phyloP scores from a whole-genome alignment of 345 rosid genomes.

The Kandelia obovata region DNA sequence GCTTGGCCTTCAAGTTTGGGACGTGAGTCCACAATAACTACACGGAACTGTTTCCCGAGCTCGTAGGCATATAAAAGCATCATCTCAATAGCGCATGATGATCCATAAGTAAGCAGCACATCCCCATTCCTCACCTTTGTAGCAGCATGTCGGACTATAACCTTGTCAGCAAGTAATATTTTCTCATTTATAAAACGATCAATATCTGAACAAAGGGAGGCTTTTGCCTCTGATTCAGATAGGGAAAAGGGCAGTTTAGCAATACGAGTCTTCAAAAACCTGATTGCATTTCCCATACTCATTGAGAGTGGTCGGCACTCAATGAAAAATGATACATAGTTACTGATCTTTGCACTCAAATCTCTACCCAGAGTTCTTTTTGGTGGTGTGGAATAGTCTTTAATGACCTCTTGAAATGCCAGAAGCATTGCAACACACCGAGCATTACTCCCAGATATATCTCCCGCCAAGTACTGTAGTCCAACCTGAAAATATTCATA shows the following conservation, averaged over 20 bases:
- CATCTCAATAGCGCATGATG: constrained; percentile 85
- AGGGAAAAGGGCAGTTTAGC: constrained; percentile 63
- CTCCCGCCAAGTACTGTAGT: constrained; percentile 76
- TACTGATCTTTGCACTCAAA: constrained; percentile 71
- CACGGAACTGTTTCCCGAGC: constrained; percentile 67
- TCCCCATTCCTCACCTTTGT: constrained; percentile 84
- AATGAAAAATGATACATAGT: constrained; percentile 76
- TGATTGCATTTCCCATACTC: constrained; percentile 91
- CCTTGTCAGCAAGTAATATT: constrained; percentile 66
- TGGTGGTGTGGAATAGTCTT: constrained; percentile 68
- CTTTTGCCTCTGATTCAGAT: constrained; percentile 76
- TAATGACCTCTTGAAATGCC: constrained; percentile 77
- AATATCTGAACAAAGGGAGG: constrained; percentile 66
- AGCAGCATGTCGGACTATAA: constrained; percentile 79
- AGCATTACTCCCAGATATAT: constrained; percentile 85
- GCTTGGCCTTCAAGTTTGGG: constrained; percentile 89
- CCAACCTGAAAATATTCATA: constrained; percentile 62
- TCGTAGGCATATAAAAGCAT: constrained; percentile 79
- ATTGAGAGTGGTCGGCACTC: constrained; percentile 89
- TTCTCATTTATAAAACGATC: constrained; percentile 77
- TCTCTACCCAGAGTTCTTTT: constrained; percentile 74
- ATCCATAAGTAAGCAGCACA: constrained; percentile 86
- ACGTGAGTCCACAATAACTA: constrained; percentile 83
- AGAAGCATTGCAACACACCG: constrained; percentile 94
- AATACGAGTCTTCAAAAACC: constrained; percentile 65